These are phyloP conservation scores for Heritiera littoralis DNA, from an alignment of 345 rosid genomes.

Conservation along the genomic window DNA sequence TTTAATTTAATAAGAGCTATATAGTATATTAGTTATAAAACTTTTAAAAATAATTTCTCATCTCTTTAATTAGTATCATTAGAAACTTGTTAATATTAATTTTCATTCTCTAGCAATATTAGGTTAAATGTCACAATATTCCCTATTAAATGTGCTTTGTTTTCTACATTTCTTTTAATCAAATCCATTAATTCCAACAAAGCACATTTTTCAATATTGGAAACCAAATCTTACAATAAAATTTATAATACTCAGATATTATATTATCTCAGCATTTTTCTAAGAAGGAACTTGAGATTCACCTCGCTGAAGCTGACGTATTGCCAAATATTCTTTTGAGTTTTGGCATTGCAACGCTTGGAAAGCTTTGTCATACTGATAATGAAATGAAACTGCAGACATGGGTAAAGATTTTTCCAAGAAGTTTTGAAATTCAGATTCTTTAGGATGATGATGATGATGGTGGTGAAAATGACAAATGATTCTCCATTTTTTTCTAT, in stretches of 20 bases:
- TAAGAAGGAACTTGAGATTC: neutral
- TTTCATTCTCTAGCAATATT: too few species aligned
- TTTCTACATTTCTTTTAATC: too few species aligned
- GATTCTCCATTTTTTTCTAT: neutral
- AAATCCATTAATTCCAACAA: too few species aligned
- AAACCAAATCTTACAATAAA: too few species aligned
- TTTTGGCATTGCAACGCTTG: neutral
- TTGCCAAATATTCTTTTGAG: neutral
- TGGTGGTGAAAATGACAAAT: slow-evolving; percentile 6
- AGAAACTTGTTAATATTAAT: too few species aligned
- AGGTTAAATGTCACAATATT: too few species aligned
- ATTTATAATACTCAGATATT: neutral
- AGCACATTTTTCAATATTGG: too few species aligned
- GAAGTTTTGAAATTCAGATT: neutral
- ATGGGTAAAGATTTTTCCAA: slow-evolving; percentile 4
- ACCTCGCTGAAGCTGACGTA: neutral
- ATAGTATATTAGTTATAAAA: too few species aligned
- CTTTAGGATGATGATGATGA: neutral
- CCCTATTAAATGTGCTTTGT: too few species aligned
- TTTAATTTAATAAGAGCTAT: too few species aligned
- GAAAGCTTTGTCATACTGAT: neutral
- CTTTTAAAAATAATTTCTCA: too few species aligned
- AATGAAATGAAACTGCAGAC: neutral
- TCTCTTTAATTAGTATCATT: too few species aligned
- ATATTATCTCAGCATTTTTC: neutral